Evolutionary conservation across 257 asterid species (phyloP).

Genomic region (Ligustrum vulgare): DNA sequence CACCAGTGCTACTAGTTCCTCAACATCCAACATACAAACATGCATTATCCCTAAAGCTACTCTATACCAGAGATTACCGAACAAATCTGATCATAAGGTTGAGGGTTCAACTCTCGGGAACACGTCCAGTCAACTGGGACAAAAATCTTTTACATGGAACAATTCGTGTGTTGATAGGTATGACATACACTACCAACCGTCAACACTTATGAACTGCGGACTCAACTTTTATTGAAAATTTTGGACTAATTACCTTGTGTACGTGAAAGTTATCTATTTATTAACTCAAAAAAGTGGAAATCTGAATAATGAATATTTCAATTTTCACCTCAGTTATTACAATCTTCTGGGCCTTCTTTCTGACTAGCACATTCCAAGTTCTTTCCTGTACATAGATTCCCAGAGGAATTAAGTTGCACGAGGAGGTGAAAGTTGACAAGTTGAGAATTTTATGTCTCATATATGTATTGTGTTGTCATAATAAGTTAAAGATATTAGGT

Average conservation of each 20-base stretch:
- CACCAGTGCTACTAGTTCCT: no score
- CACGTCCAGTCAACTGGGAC: no score
- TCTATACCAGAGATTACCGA: no score
- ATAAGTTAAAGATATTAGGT: conserved; percentile 43
- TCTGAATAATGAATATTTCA: no score
- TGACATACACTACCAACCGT: no score
- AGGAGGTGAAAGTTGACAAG: conserved; percentile 13
- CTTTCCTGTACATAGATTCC: conserved; percentile 6
- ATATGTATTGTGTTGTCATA: conserved; percentile 29
- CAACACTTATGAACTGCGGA: background rate
- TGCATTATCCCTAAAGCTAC: no score
- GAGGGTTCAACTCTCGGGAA: no score
- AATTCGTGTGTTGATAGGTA: no score
- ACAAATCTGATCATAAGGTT: no score
- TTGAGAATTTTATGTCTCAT: conserved; percentile 25
- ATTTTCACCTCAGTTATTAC: no score
- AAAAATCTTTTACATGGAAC: no score
- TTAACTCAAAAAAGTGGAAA: background rate
- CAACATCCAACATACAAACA: no score
- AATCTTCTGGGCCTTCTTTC: background rate
- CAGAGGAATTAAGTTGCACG: conserved; percentile 14
- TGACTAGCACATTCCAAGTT: conserved; percentile 4
- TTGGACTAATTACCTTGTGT: background rate
- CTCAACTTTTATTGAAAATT: background rate
- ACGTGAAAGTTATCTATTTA: background rate